Percentiles rank a stretch among this genome's conserved stretches.
phyloP scores from a whole-genome alignment of 495 filamentous ascomycete species.

The Clohesyomyces aquaticus region DNA sequence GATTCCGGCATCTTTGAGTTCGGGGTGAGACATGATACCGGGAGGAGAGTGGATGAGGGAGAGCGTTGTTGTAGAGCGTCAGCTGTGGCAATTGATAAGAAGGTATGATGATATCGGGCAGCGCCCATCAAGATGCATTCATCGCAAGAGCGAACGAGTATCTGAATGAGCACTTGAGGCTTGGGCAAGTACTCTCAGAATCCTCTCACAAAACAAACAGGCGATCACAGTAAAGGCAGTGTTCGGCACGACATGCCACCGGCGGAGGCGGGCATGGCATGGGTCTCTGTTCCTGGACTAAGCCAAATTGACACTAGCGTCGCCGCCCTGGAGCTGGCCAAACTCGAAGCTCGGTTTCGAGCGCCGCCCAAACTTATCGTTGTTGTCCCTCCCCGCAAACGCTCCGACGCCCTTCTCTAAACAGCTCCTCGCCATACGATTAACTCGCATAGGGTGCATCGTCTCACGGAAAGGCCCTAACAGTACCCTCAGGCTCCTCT shows the following conservation, averaged over 20 bases:
- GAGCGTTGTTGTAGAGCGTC: neutral
- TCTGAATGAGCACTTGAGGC: too few species aligned
- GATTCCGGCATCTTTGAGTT: slow-evolving; percentile 59
- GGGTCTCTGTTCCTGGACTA: neutral
- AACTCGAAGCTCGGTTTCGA: neutral
- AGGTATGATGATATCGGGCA: neutral
- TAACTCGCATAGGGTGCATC: neutral
- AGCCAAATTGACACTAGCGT: neutral
- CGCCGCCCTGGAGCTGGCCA: neutral
- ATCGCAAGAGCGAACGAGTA: too few species aligned
- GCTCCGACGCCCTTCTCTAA: neutral
- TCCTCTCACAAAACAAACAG: too few species aligned
- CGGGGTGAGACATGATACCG: slow-evolving; percentile 37
- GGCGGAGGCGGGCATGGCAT: neutral
- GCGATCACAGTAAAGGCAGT: too few species aligned
- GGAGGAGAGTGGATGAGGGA: neutral
- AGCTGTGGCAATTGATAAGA: neutral
- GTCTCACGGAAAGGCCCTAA: neutral
- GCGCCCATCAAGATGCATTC: too few species aligned
- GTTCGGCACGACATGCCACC: neutral
- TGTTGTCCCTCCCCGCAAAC: neutral
- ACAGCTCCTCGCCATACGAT: neutral
- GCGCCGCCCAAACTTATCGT: neutral
- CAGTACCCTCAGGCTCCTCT: neutral
- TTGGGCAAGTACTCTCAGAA: too few species aligned